phyloP scores from a whole-genome alignment of 2,329 filamentous ascomycete species.

The Calonectria ilicicola region DNA sequence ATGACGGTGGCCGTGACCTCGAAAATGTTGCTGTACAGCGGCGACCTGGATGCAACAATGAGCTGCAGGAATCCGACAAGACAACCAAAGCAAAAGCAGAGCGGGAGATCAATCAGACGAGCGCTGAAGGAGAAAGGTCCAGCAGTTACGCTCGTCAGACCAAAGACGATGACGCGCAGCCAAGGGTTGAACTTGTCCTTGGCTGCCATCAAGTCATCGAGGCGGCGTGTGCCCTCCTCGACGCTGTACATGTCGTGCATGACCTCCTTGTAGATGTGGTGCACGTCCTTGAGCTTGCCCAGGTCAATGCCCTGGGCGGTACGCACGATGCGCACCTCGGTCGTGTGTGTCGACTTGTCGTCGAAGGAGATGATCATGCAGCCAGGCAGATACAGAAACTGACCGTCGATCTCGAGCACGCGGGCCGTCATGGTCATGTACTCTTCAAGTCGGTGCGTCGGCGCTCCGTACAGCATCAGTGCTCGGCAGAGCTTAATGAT shows the following conservation, averaged over 20 bases:
- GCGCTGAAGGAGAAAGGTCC: slow-evolving; percentile 82
- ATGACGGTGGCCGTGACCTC: slow-evolving; percentile 72
- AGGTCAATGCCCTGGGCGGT: slow-evolving; percentile 69
- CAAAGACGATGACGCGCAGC: slow-evolving; percentile 73
- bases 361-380: slow-evolving; percentile 95
- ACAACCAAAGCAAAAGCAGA: slow-evolving; percentile 77
- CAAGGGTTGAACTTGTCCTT: slow-evolving; percentile 66
- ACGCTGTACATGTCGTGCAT: slow-evolving; percentile 70
- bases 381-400: slow-evolving; percentile 89
- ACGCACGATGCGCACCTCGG: slow-evolving; percentile 74
- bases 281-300: slow-evolving; percentile 70
- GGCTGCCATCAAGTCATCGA: slow-evolving; percentile 66
- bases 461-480: slow-evolving; percentile 89
- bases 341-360: slow-evolving; percentile 73
- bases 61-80: slow-evolving; percentile 78
- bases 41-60: slow-evolving; percentile 75
- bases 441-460: slow-evolving; percentile 89
- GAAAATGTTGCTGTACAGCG: slow-evolving; percentile 75
- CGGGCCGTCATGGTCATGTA: slow-evolving; percentile 89
- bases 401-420: slow-evolving; percentile 86
- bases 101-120: slow-evolving; percentile 77
- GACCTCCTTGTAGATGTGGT: slow-evolving; percentile 74
- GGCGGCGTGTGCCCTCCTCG: slow-evolving; percentile 65
- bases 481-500: slow-evolving; percentile 85
- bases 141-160: slow-evolving; percentile 77